A percentile compares a stretch with the other conserved stretches of the same genome.
Evolutionary conservation across 352 stramenopile species (phyloP).

Genomic region (Globisporangium sylvaticum): DNA sequence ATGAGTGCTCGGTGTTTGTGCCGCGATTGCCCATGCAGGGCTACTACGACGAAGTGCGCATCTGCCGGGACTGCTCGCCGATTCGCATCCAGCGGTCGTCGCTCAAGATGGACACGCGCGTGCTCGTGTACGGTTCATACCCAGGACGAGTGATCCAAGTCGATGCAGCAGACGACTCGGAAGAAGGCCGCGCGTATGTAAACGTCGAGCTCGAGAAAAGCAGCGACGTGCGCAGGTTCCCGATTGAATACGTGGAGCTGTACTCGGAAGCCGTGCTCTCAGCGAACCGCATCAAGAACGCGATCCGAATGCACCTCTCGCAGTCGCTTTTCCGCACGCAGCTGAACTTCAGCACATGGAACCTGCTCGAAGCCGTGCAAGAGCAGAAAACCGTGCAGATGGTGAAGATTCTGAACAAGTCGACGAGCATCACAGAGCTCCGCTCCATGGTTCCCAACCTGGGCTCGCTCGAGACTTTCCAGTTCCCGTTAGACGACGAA

Average conservation of each 20-base stretch:
- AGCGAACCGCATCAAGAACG: conserved; percentile 80
- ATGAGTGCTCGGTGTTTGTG: conserved; percentile 79
- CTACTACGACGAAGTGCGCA: conserved; percentile 81
- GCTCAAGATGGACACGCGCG: conserved; percentile 60
- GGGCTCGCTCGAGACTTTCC: conserved; percentile 60
- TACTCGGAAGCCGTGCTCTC: conserved; percentile 78
- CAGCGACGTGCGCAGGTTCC: conserved; percentile 34
- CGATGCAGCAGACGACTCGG: conserved; percentile 56
- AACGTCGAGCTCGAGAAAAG: conserved; percentile 52
- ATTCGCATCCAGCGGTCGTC: conserved; percentile 66
- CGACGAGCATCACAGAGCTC: conserved; percentile 75
- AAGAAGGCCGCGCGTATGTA: conserved; percentile 49
- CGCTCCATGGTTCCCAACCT: conserved; percentile 76
- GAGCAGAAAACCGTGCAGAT: conserved; percentile 83
- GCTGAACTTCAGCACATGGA: conserved; percentile 86
- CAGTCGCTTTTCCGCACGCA: conserved; percentile 77
- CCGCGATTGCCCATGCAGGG: conserved; percentile 73
- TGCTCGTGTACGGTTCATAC: conserved; percentile 76
- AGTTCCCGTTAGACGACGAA: conserved; percentile 39
- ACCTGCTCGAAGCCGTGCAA: conserved; percentile 73
- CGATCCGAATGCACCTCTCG: conserved; percentile 64
- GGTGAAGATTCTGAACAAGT: conserved; percentile 84
- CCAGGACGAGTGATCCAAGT: conserved; percentile 57
- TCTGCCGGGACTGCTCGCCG: conserved; percentile 77
- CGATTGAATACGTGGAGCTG: conserved; percentile 68